Conservation (phyloP, 1,284 basidiomycete genomes). For the Marasmius sp. region DNA sequence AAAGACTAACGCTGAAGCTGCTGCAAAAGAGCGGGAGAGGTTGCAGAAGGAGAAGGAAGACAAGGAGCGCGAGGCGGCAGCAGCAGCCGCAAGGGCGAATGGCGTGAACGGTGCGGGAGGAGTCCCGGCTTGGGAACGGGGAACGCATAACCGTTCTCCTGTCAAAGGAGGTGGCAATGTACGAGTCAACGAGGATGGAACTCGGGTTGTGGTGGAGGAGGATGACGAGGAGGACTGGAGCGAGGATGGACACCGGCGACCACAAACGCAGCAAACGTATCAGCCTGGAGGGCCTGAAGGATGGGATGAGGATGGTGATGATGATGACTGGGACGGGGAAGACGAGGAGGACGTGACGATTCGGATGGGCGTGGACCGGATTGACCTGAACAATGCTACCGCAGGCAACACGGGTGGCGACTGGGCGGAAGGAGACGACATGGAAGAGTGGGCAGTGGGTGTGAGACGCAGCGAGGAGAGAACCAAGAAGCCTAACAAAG, state of each 20-base stretch:
- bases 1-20: constrained; percentile 82
- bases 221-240: constrained; percentile 70
- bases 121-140: constrained; percentile 75
- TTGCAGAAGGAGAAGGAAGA: constrained; percentile 53
- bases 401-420: background rate
- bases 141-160: constrained; percentile 66
- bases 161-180: constrained; percentile 39
- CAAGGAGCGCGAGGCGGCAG: constrained; percentile 38
- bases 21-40: constrained; percentile 47
- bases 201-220: constrained; percentile 65
- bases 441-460: constrained; percentile 69
- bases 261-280: constrained; percentile 19
- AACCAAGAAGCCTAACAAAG: constrained; percentile 68
- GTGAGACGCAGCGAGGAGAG: constrained; percentile 66
- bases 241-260: constrained; percentile 44
- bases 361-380: constrained; percentile 48
- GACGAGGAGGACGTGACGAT: constrained; percentile 78
- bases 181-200: constrained; percentile 67
- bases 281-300: constrained; percentile 39
- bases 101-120: constrained; percentile 29
- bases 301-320: constrained; percentile 74
- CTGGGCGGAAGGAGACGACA: constrained; percentile 33
- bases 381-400: constrained; percentile 25
- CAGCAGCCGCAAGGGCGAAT: constrained; percentile 30
- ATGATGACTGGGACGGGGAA: constrained; percentile 62